Evolutionary conservation across 306 rosid genomes (phyloP).

Genomic region (Senna tora): DNA sequence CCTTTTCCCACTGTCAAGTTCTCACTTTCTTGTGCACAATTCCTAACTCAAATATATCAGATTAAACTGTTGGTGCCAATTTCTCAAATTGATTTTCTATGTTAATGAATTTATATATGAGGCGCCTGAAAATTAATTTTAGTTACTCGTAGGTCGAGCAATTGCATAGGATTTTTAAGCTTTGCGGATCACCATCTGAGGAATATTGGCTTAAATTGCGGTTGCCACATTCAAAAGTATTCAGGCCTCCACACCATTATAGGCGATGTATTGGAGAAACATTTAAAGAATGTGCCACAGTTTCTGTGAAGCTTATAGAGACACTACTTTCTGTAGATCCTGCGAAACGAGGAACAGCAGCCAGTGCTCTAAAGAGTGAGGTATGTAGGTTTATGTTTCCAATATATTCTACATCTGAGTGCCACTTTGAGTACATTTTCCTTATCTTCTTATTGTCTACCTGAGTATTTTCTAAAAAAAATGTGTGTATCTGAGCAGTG

Average conservation of each 20-base stretch:
- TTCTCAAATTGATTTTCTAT: conserved; percentile 17
- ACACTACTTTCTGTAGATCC: conserved; percentile 82
- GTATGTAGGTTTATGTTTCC: conserved; percentile 47
- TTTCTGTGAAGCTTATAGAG: conserved; percentile 78
- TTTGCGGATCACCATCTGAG: conserved; percentile 95
- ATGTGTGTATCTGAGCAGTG: background rate
- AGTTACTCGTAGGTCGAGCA: conserved; percentile 81
- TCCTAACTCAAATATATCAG: conserved; percentile 7
- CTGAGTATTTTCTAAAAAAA: background rate
- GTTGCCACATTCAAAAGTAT: conserved; percentile 61
- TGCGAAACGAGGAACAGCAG: conserved; percentile 80
- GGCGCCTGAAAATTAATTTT: conserved; percentile 42
- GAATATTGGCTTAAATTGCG: conserved; percentile 83
- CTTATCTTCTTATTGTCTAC: conserved; percentile 22
- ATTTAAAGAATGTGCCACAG: conserved; percentile 73
- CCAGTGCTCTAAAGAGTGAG: conserved; percentile 83
- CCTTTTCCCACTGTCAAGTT: background rate
- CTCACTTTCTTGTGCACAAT: conserved; percentile 1
- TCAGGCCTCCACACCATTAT: conserved; percentile 87
- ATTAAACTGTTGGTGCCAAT: background rate
- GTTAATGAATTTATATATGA: conserved; percentile 5
- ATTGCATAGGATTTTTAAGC: conserved; percentile 95
- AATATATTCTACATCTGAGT: background rate
- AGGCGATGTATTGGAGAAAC: conserved; percentile 72
- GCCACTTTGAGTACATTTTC: conserved; percentile 4